phyloP scores from a whole-genome alignment of 1,139 yeast species.

The Geotrichum carabidarum region DNA sequence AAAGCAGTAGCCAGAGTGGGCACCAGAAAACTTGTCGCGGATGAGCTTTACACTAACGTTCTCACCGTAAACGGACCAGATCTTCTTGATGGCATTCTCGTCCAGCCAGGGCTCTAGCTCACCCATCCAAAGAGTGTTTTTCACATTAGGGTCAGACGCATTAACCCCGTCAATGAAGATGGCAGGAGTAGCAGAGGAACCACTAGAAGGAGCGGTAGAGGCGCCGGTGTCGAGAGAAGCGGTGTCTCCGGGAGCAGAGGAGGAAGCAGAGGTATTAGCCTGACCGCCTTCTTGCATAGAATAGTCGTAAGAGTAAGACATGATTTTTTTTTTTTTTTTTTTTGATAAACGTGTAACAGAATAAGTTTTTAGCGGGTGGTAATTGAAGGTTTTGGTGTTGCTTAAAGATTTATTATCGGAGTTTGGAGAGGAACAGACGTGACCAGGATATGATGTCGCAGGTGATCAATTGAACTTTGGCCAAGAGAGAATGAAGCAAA shows the following conservation, averaged over 20 bases:
- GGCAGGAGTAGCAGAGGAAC: background rate
- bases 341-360: background rate
- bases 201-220: background rate
- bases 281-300: slow-evolving; percentile 6
- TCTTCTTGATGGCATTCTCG: slow-evolving; percentile 57
- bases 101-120: slow-evolving; percentile 85
- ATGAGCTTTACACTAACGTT: slow-evolving; percentile 56
- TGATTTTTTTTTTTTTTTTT: slow-evolving; percentile 1
- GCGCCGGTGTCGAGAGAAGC: background rate
- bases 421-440: background rate
- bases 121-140: slow-evolving; percentile 78
- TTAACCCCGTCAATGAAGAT: background rate
- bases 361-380: background rate
- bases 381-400: background rate
- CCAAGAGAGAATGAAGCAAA: background rate
- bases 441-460: background rate
- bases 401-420: background rate
- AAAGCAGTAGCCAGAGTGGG: slow-evolving; percentile 78
- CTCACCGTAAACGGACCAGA: slow-evolving; percentile 59
- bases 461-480: background rate
- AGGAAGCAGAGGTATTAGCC: background rate
- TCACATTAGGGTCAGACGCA: slow-evolving; percentile 11
- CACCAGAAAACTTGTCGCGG: slow-evolving; percentile 45
- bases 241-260: background rate
- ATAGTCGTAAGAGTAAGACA: slow-evolving; percentile 12